phyloP scores from a whole-genome alignment of 768 basidiomycete species.

The Hypholoma sublateritium region DNA sequence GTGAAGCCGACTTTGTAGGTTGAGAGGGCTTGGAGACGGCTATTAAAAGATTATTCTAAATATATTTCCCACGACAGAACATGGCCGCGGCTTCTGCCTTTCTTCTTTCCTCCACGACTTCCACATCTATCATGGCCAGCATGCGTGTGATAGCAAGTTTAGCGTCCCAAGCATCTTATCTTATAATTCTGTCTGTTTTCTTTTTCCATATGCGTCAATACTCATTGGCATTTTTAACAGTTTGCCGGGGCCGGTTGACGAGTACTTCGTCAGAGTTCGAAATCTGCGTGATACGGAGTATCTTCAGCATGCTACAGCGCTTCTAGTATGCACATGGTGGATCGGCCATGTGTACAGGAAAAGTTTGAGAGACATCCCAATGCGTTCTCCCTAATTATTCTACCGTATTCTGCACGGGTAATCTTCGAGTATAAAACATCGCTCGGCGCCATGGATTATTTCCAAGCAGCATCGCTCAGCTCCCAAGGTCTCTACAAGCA shows the following conservation, averaged over 20 bases:
- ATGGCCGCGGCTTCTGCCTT: neutral
- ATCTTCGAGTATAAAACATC: neutral
- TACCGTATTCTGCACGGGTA: too few species aligned
- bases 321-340: conserved; percentile 4
- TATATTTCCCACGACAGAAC: neutral
- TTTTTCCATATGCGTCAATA: neutral
- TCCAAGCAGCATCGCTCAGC: neutral
- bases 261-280: neutral
- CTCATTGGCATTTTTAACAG: neutral
- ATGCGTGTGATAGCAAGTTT: conserved; percentile 3
- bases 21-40: neutral
- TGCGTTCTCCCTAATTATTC: too few species aligned
- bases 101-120: neutral
- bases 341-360: neutral
- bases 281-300: neutral
- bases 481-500: neutral
- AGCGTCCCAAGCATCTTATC: conserved; percentile 1
- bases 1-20: neutral
- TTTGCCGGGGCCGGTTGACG: neutral
- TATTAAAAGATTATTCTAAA: neutral
- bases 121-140: neutral
- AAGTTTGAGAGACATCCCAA: neutral
- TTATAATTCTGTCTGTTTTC: neutral
- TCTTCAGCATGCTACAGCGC: conserved; percentile 2
- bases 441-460: neutral